Evolutionary conservation across 305 asterid genomes (phyloP), one percentile per base, ranked within the genome.

Genomic region (Salvia sclarea): DNA sequence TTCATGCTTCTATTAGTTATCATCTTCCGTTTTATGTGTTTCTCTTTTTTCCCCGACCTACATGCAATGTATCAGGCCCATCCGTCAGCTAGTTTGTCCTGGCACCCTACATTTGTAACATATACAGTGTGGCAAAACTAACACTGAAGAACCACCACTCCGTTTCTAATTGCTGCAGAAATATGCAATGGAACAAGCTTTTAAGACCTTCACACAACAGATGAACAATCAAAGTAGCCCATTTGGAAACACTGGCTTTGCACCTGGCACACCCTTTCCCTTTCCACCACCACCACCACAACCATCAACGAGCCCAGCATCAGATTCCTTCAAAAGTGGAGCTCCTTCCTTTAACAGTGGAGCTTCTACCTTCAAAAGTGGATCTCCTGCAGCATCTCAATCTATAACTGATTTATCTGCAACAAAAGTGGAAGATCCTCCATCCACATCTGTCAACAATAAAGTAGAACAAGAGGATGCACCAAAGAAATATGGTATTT

Each of bases 141-240:
- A 56, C 71, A 40, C 18, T 52, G 40, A 50, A 28, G 17, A 66
- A 47, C 41, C 55, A 14, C 20, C 38, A n/a, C 38, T 49, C 53
- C 71, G 65, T 76, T 28, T 55, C 64, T 63, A 30, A 10, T 70
- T 82, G 57, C 62, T 78, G 66, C 90, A 95, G 99, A 86, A 89
- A 76, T 91, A 88, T 78, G 99, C 98, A 31, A 95, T 95, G 97
- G 95, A 91, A 75, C 98, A 95, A 86, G 99, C 98, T 44, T 78
- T 91, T 74, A 89, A 89, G 88, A 88, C 98, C 74, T 55, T 91
- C 75, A 75, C 89, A 76, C 92, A 94, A 74, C 98, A 88, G 75
- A 88, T 89, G 97, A 83, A 80, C 69, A 69, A 87, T 54, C 97
- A 91, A 77, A 91, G 80, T 66, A 84, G 37, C 75, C 91, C 85